Percentiles rank a stretch among this genome's conserved stretches.
Conservation (phyloP, 2,329 filamentous ascomycete genomes). For the Cladophialophora immunda region DNA sequence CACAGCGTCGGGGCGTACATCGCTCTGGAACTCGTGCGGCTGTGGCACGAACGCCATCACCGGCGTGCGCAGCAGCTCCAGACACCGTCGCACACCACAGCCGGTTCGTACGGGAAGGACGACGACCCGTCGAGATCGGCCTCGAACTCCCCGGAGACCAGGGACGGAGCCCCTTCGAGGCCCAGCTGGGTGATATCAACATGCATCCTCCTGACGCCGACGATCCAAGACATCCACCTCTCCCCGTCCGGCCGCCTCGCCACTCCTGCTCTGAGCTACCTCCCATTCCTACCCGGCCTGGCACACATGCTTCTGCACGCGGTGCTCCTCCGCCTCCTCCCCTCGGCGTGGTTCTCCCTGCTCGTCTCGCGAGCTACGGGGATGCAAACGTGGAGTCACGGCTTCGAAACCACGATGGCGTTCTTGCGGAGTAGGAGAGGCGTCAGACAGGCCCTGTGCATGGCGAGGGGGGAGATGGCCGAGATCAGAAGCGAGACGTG, state of each 20-base stretch:
- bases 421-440: conserved; percentile 61
- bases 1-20: conserved; percentile 81
- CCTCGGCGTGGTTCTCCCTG: conserved; percentile 49
- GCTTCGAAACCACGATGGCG: conserved; percentile 57
- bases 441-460: conserved; percentile 64
- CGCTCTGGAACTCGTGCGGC: conserved; percentile 71
- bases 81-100: neutral
- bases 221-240: conserved; percentile 73
- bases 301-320: conserved; percentile 53
- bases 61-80: neutral
- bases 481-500: conserved; percentile 66
- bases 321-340: conserved; percentile 54
- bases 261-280: conserved; percentile 65
- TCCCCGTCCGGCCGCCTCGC: conserved; percentile 71
- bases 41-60: conserved; percentile 55
- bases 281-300: conserved; percentile 52
- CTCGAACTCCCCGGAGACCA: neutral
- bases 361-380: conserved; percentile 55
- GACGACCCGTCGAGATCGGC: neutral
- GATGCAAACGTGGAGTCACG: conserved; percentile 50
- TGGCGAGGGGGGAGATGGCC: conserved; percentile 67
- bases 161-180: neutral
- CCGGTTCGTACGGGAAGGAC: neutral
- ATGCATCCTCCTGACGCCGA: conserved; percentile 76
- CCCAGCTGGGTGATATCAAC: conserved; percentile 47